phyloP scores from a whole-genome alignment of 345 rosid species.

The Citrus cavaleriei region DNA sequence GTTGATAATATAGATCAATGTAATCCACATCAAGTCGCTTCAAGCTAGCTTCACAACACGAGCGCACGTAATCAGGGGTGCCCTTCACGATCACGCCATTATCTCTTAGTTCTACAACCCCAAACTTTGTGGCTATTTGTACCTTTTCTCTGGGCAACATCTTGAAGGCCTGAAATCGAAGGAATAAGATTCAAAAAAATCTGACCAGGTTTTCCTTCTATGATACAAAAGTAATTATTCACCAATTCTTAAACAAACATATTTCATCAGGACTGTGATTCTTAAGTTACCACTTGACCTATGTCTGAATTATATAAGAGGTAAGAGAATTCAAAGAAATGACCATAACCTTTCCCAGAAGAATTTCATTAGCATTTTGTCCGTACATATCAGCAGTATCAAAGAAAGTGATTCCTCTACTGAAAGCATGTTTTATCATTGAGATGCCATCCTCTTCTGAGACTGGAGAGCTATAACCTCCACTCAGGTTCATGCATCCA shows the following conservation, averaged over 20 bases:
- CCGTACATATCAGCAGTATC: constrained; percentile 53
- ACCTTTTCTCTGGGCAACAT: constrained; percentile 48
- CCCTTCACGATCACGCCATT: constrained; percentile 27
- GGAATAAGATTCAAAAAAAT: not conserved
- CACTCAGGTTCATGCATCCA: constrained; percentile 44
- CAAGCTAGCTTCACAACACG: constrained; percentile 56
- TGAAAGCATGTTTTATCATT: constrained; percentile 37
- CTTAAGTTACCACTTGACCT: too few relatives aligned
- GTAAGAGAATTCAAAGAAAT: too few relatives aligned
- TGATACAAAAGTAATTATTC: not conserved
- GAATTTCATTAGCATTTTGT: not conserved
- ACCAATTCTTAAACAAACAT: not conserved
- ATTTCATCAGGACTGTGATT: too few relatives aligned
- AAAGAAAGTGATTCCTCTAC: constrained; percentile 48
- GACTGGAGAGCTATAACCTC: constrained; percentile 37
- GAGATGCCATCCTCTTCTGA: constrained; percentile 38
- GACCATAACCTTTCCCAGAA: constrained; percentile 37
- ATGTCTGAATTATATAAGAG: too few relatives aligned
- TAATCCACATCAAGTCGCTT: constrained; percentile 49
- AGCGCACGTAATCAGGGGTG: constrained; percentile 44
- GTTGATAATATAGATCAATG: constrained; percentile 52
- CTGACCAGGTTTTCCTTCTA: not conserved
- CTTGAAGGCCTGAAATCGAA: constrained; percentile 44
- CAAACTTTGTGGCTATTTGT: constrained; percentile 58
- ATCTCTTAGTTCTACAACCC: constrained; percentile 17